These are phyloP conservation scores for Zychaea mexicana DNA, from an alignment of 371 early-diverging fungal species.

Conservation along the genomic window DNA sequence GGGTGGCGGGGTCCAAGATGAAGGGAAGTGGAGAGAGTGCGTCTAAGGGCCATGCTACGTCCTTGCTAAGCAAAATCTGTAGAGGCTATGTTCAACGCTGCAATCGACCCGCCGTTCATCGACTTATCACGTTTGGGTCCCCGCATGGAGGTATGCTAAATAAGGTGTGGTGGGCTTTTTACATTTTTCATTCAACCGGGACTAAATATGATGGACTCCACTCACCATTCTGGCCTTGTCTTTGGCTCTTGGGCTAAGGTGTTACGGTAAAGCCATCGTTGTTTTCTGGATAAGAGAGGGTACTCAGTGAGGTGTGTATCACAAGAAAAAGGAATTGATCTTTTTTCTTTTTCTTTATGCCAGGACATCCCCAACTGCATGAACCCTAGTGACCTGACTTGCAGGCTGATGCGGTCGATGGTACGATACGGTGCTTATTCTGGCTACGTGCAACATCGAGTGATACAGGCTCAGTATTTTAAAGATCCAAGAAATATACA, in stretches of 20 bases:
- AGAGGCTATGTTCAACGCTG: conserved; percentile 85
- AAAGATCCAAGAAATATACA: conserved; percentile 67
- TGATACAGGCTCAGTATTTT: conserved; percentile 94
- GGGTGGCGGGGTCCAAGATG: neutral
- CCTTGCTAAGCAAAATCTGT: neutral
- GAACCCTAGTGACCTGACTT: conserved; percentile 51
- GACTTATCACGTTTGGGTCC: conserved; percentile 86
- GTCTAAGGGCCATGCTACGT: neutral
- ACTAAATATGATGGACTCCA: no score
- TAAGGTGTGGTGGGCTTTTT: no score
- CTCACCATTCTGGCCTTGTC: no score
- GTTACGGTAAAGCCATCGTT: neutral
- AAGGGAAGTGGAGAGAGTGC: neutral
- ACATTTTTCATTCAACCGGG: no score
- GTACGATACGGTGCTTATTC: conserved; percentile 78
- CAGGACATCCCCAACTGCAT: conserved; percentile 80
- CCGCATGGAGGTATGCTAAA: conserved; percentile 67
- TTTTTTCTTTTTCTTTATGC: neutral
- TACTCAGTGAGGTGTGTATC: neutral
- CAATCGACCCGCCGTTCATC: conserved; percentile 71
- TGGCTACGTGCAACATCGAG: conserved; percentile 74
- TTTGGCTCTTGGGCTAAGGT: no score
- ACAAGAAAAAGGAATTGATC: no score
- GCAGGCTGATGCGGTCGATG: conserved; percentile 68
- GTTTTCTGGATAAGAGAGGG: no score